A percentile compares a stretch with the other conserved stretches of the same genome.
phyloP scores from a whole-genome alignment of 2,329 filamentous ascomycete species.

The Talaromyces amestolkiae region DNA sequence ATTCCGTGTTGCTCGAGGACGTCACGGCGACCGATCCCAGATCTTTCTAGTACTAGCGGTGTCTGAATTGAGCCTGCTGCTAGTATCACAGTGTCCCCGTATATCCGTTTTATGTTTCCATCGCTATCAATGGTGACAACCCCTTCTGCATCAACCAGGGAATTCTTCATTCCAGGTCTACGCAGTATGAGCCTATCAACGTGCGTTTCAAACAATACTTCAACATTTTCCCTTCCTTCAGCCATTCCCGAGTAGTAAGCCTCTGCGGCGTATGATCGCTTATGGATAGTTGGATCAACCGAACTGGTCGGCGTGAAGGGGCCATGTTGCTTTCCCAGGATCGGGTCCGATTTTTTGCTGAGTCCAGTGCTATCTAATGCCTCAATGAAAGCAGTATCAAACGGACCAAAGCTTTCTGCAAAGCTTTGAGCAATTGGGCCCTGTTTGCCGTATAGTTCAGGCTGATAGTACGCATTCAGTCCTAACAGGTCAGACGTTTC shows the following conservation, averaged over 20 bases:
- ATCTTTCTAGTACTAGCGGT: neutral
- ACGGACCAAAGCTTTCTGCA: neutral
- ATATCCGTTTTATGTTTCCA: too few species aligned
- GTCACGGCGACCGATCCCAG: neutral
- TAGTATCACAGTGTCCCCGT: too few species aligned
- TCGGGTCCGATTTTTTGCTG: neutral
- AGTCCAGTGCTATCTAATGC: neutral
- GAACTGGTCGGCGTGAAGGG: too few species aligned
- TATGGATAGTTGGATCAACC: too few species aligned
- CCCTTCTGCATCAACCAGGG: too few species aligned
- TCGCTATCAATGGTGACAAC: too few species aligned
- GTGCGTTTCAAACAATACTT: too few species aligned
- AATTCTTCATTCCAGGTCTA: too few species aligned
- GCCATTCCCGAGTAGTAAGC: too few species aligned
- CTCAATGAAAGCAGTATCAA: neutral
- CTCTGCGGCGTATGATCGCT: too few species aligned
- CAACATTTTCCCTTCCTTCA: too few species aligned
- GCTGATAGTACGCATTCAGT: neutral
- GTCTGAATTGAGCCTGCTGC: neutral
- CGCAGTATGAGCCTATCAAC: too few species aligned
- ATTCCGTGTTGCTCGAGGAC: neutral
- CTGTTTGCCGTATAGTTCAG: neutral
- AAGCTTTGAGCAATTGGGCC: neutral
- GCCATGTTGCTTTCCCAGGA: neutral
- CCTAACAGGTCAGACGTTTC: neutral